phyloP scores from a whole-genome alignment of 2,329 filamentous ascomycete species.

The Tolypocladium inflatum region DNA sequence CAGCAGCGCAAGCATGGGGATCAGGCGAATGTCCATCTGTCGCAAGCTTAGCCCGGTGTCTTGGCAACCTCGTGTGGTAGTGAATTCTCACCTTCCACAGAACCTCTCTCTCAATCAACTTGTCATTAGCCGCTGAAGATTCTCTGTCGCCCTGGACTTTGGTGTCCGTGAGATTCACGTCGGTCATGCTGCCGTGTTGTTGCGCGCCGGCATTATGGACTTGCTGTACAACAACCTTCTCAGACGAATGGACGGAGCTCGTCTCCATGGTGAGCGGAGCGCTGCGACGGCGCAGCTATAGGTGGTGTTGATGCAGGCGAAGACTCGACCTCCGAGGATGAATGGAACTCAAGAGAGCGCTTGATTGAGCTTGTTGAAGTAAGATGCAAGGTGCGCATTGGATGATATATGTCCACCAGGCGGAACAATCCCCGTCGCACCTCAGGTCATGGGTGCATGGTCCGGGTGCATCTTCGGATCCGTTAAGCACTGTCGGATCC shows the following conservation, averaged over 20 bases:
- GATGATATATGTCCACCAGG: background rate
- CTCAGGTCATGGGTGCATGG: background rate
- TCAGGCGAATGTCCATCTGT: constrained; percentile 41
- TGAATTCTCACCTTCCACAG: constrained; percentile 37
- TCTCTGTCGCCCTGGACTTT: background rate
- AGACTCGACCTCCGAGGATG: background rate
- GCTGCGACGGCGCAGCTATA: background rate
- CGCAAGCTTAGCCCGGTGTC: constrained; percentile 2
- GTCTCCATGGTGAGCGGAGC: background rate
- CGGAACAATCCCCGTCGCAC: background rate
- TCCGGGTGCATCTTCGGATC: background rate
- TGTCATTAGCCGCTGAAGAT: background rate
- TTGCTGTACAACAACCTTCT: background rate
- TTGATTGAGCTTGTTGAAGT: background rate
- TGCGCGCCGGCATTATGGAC: background rate
- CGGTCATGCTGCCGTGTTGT: background rate
- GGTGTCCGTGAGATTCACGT: background rate
- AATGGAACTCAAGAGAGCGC: background rate
- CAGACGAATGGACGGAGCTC: background rate
- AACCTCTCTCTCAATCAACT: constrained; percentile 42
- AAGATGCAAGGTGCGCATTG: background rate
- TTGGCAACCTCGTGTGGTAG: too few relatives aligned
- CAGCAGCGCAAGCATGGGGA: constrained; percentile 55
- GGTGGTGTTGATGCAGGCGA: background rate
- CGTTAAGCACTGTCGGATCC: background rate